A percentile compares a stretch with the other conserved stretches of the same genome.
These are phyloP conservation scores for Hymenoscyphus salicellus DNA, from an alignment of 2,329 filamentous ascomycete genomes.

Conservation along the genomic window DNA sequence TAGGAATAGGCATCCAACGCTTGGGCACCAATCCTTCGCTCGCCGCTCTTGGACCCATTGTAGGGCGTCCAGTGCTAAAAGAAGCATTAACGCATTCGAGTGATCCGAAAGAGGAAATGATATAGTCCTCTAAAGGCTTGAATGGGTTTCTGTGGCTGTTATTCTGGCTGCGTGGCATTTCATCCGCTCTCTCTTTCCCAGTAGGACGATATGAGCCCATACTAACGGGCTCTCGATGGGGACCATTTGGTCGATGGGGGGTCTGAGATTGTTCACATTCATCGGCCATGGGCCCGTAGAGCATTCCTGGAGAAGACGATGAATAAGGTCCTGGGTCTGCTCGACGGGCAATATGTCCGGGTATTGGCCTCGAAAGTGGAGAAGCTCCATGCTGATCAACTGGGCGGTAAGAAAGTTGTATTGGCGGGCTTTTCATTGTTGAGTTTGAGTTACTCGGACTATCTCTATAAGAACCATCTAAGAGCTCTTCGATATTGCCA, in stretches of 20 bases:
- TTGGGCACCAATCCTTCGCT: slow-evolving; percentile 27
- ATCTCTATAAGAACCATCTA: not conserved
- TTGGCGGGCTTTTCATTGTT: slow-evolving; percentile 11
- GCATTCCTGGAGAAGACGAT: slow-evolving; percentile 28
- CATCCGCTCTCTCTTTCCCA: slow-evolving; percentile 11
- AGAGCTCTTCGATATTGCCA: not conserved
- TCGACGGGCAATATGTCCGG: slow-evolving; percentile 7
- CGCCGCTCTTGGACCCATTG: slow-evolving; percentile 30
- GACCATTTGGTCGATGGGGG: slow-evolving; percentile 4
- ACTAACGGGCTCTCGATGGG: not conserved
- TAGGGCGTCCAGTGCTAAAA: slow-evolving; percentile 57
- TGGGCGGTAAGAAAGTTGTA: slow-evolving; percentile 18
- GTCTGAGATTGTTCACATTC: slow-evolving; percentile 13
- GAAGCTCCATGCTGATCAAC: slow-evolving; percentile 14
- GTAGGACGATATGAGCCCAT: not conserved
- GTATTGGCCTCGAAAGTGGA: not conserved
- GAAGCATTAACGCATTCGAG: slow-evolving; percentile 73
- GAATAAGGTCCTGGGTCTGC: slow-evolving; percentile 24
- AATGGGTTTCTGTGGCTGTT: slow-evolving; percentile 59
- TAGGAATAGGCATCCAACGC: slow-evolving; percentile 24
- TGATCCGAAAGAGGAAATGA: slow-evolving; percentile 65
- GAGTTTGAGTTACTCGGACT: not conserved
- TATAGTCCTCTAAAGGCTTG: slow-evolving; percentile 72
- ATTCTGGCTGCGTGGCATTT: slow-evolving; percentile 40
- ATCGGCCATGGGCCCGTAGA: slow-evolving; percentile 25